Percentiles rank a stretch among this genome's conserved stretches.
phyloP scores from a whole-genome alignment of 306 rosid species.

The Biancaea sappan region DNA sequence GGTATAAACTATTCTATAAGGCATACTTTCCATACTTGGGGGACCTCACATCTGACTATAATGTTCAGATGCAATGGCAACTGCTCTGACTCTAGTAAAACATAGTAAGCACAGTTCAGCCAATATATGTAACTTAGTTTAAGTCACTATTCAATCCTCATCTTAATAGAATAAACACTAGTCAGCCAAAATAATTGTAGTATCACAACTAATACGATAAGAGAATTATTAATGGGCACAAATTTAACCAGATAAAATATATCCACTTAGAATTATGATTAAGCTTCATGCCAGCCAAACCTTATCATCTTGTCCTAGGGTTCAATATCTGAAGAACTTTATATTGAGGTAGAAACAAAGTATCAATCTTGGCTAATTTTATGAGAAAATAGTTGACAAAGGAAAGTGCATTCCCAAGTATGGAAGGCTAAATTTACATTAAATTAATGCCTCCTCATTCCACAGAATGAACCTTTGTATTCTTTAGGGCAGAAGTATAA shows the following conservation, averaged over 20 bases:
- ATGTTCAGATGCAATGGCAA: background rate
- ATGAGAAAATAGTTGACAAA: background rate
- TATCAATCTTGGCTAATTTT: background rate
- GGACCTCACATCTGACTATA: background rate
- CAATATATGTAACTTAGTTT: background rate
- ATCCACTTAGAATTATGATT: background rate
- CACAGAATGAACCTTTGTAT: background rate
- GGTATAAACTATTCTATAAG: background rate
- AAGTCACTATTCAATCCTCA: background rate
- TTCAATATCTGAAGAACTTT: background rate
- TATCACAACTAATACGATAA: background rate
- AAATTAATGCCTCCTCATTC: background rate
- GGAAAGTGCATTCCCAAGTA: background rate
- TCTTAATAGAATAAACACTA: too few relatives aligned
- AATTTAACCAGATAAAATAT: background rate
- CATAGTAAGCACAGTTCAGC: background rate
- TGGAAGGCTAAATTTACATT: background rate
- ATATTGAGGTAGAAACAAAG: background rate
- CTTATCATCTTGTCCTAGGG: background rate
- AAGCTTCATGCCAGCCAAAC: background rate
- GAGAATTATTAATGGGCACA: background rate
- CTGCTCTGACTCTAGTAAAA: background rate
- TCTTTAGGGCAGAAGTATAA: background rate
- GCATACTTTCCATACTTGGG: background rate
- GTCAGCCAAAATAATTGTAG: background rate